Evolutionary conservation across 441 rosid species (phyloP), one percentile per base, ranked within the genome.

Genomic region (Kokia cookei): DNA sequence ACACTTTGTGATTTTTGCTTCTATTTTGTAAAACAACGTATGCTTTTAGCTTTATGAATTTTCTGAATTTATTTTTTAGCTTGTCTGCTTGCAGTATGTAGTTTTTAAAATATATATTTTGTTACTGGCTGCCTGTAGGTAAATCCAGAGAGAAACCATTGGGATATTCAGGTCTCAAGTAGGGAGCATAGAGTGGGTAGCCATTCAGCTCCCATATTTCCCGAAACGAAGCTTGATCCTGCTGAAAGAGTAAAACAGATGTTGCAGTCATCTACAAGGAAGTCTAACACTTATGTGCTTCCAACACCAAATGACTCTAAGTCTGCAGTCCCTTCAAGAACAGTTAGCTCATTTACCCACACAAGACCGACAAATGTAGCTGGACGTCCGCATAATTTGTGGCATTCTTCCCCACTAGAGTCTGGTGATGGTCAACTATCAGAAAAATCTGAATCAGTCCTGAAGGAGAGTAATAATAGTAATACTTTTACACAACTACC

Each of bases 401-500:
- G 86, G 81, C 86, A 91, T 79, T 94, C 99, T 70, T 94, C 98
- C 57, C 96, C 98, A 0, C 77, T 90, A 82, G 99, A 93, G 76
- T 69, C 73, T 14, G 70, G 73, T 72, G 92, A 85, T 15, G 58
- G 72, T 69, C 80, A 66, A 24, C 37, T 76, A 57, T 57, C 83
- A 57, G 87, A 82, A 40, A 85, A 77, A 81, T 69, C 72, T 57
- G 76, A 59, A 53, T 42, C 78, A 13, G 82, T 73, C 59, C 79
- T 77, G 66, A 86, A 76, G 80, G 86, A 85, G 77, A 83, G 90
- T 80, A 68, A 68, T 57, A 1, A 77, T 62, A 84, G 72, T 75
- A 86, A 75, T 78, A 37, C 76, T 80, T 75, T 84, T 7, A 74
- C 75, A 50, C 90, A 83, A 19, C 77, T 91, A 15, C 98, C 97